Evolutionary conservation across 2,329 filamentous ascomycete species (phyloP), one percentile per base, ranked within the genome.

Genomic region (Botrytis tulipae): DNA sequence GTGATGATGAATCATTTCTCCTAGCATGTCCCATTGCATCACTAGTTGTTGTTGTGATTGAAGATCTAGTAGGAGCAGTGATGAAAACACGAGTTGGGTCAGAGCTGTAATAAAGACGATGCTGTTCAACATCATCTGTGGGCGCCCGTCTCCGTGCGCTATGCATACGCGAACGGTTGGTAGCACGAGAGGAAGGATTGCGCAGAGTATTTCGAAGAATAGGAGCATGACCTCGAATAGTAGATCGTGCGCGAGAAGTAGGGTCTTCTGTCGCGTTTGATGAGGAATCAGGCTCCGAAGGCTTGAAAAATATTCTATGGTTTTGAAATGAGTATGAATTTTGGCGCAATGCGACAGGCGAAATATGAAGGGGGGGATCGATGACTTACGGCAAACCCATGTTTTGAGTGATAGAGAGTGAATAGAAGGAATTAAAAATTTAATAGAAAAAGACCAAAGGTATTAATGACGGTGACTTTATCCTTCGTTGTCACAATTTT

Each of bases 381-480:
- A 73, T 61, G 74, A 59, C 79, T 75, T 77, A 82, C 80, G 79
- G 80, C 40, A 81, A 73, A 69, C 80, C 80, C 80, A 82, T 81
- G 74, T 76, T 77, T 48, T 60, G 32, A 51, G 69, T 71, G 71
- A 72, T 65, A 29, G 42, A 65, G 51, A 72, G n/a, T 32, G 37
- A 32, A 29, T 68, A 7, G 46, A 66, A 66, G 42, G 4, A 61
- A 61, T 35, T 35, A 18, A 54, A 71, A 74, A 71, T 37, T 68
- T 25, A 44, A 48, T 65, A 35, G 29, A n/a, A 48, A 29, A 4
- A 22, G 4, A 18, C 67, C 37, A 29, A 46, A 40, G 48, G 46
- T 37, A 22, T 71, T 74, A 59, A 77, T 76, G 78, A 79, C 75
- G 65, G 37, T 65, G 70, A 75, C 48, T 51, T 74, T 69, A 70